These are phyloP conservation scores for Diaporthe australafricana DNA, from an alignment of 2,329 filamentous ascomycete genomes.

Conservation along the genomic window DNA sequence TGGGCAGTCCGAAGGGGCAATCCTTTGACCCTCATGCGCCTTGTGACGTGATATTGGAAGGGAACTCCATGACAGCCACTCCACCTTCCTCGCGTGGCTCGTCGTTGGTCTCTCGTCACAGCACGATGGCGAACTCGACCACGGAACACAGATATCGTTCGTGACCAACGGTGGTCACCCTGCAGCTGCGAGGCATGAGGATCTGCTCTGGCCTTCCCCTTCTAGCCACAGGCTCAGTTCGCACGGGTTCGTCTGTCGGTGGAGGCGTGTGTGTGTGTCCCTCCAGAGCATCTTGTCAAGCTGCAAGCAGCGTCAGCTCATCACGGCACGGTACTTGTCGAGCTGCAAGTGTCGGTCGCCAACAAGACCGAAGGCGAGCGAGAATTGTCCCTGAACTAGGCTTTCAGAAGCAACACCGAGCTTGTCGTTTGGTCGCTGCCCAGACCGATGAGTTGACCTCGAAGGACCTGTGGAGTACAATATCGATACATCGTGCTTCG, in stretches of 20 bases:
- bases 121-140: neutral
- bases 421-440: neutral
- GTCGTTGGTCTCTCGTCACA: slow-evolving; percentile 15
- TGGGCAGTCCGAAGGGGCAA: slow-evolving; percentile 12
- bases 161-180: neutral
- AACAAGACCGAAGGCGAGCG: neutral
- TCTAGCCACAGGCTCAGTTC: neutral
- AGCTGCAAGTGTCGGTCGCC: slow-evolving; percentile 14
- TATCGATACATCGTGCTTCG: neutral
- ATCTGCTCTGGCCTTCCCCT: neutral
- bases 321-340: neutral
- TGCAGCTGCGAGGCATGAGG: neutral
- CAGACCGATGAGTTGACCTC: neutral
- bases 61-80: neutral
- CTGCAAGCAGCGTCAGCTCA: neutral
- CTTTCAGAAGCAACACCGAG: neutral
- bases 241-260: neutral
- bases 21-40: neutral
- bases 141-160: neutral
- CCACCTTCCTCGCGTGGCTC: too few species aligned
- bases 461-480: neutral
- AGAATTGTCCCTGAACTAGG: too few species aligned
- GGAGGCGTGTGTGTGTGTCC: neutral
- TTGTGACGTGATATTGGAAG: neutral
- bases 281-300: neutral